Percentiles rank a stretch among this genome's conserved stretches.
Evolutionary conservation across 345 rosid species (phyloP).

Genomic region (Brassica juncea): DNA sequence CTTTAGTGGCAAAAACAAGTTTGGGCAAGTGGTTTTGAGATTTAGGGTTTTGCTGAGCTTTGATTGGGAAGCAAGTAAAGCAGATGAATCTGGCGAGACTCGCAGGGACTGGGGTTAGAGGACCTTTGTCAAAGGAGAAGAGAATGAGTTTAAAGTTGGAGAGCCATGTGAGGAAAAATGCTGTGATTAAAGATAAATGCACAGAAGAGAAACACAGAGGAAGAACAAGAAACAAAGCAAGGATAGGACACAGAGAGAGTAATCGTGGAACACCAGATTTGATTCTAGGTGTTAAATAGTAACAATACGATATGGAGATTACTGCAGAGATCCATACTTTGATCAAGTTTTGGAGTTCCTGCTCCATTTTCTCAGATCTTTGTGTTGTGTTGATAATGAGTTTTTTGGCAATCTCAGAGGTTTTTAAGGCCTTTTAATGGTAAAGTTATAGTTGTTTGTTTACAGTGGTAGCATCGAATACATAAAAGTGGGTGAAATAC

Average conservation of each 20-base stretch:
- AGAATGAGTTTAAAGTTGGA: conserved; percentile 48
- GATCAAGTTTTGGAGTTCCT: neutral
- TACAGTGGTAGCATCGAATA: neutral
- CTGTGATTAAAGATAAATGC: conserved; percentile 34
- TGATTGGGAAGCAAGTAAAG: conserved; percentile 44
- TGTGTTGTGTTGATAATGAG: neutral
- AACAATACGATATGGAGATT: conserved; percentile 26
- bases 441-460: neutral
- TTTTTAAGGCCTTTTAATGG: neutral
- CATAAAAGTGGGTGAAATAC: neutral
- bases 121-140: conserved; percentile 41
- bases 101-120: conserved; percentile 22
- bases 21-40: conserved; percentile 6
- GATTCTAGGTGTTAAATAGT: neutral
- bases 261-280: conserved; percentile 27
- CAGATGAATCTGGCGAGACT: conserved; percentile 30
- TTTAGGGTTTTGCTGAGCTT: conserved; percentile 37
- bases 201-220: conserved; percentile 41
- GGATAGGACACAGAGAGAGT: conserved; percentile 42
- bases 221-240: conserved; percentile 44
- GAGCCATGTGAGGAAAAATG: conserved; percentile 45
- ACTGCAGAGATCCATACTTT: neutral
- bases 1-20: conserved; percentile 35
- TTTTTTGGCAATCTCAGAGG: neutral
- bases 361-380: conserved; percentile 5